Evolutionary conservation across 139 green algal genomes (phyloP), one percentile per base, ranked within the genome.

Genomic region (Auxenochlorella pyrenoidosa): DNA sequence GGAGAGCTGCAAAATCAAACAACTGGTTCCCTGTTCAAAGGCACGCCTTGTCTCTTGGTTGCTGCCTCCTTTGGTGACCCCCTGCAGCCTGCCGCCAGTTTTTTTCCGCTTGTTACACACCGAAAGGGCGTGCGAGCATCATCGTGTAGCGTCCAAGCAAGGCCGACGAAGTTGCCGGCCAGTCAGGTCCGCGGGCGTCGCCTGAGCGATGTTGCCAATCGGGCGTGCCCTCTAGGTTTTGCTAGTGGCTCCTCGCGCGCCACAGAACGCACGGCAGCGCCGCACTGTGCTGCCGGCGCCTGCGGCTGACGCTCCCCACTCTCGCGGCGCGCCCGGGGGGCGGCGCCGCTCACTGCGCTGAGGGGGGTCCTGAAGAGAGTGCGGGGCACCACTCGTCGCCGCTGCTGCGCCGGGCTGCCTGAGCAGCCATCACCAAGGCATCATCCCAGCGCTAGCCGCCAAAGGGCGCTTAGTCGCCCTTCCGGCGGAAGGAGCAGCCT

Each of bases 401-500:
- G 79, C 41, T 41, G 73, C 73, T 81, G 43, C 75, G 63, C 63
- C 65, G 59, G 79, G 79, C 59, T 60, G 58, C 58, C 59, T 28
- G 24, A 21, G 73, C 24, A 24, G 66, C 43, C 73, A 79, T 75
- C 68, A 75, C 68, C 40, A 32, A 24, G 54, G 54, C 58, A 51
- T 32, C 78, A 83, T 71, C 79, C 79, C 54, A 30, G 43, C 26
- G 26, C 36, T 38, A 84, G 34, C 36, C 32, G 16, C 63, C 44
- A 30, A 34, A 32, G 38, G 40, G 40, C 26, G 79, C 63, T 96
- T 94, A 99, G 79, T 99, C 97, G 86, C 94, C 95, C 95, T 99
- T 99, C 84, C 92, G 90, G 32, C 97, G 92, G 95, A 99, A 99
- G n/a, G 93, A 97, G 96, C 97, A 99, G 83, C 95, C 94, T 96